These are phyloP conservation scores for Paxillus rubicundulus DNA, from an alignment of 768 basidiomycete species.

Conservation along the genomic window DNA sequence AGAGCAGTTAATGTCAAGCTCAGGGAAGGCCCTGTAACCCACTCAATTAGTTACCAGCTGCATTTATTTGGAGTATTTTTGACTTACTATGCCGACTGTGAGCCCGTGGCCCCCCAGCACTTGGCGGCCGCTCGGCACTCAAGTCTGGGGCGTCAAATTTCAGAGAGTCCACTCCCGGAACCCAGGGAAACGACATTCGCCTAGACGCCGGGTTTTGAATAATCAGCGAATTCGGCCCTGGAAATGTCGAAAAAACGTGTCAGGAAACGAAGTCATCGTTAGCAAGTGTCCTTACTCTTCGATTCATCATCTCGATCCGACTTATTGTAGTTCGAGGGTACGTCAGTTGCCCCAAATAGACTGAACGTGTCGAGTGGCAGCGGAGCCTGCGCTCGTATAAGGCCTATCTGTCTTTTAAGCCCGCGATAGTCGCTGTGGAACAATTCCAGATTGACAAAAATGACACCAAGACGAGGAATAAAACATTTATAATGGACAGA, in stretches of 20 bases:
- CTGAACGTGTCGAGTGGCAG: slow-evolving; percentile 22
- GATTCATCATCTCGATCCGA: background rate
- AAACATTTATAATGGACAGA: background rate
- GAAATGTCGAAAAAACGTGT: background rate
- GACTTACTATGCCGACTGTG: slow-evolving; percentile 12
- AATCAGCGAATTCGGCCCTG: slow-evolving; percentile 4
- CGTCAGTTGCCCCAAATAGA: slow-evolving; percentile 7
- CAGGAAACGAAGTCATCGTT: background rate
- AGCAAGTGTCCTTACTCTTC: slow-evolving; percentile 7
- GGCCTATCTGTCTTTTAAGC: slow-evolving; percentile 64
- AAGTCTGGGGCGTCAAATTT: background rate
- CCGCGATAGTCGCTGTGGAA: slow-evolving; percentile 62
- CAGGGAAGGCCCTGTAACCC: slow-evolving; percentile 12
- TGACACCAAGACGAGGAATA: background rate
- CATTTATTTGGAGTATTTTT: too few relatives aligned
- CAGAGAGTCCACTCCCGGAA: background rate
- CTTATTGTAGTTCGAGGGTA: background rate
- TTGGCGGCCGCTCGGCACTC: background rate
- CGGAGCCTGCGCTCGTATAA: slow-evolving; percentile 39
- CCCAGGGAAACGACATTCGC: background rate
- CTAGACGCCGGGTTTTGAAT: background rate
- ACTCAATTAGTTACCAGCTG: background rate
- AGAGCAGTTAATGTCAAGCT: slow-evolving; percentile 6
- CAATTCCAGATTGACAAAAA: background rate
- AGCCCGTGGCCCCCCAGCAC: background rate